Evolutionary conservation across 2,329 filamentous ascomycete species (phyloP), one percentile per base, ranked within the genome.

Genomic region (Berkeleyomyces basicola): DNA sequence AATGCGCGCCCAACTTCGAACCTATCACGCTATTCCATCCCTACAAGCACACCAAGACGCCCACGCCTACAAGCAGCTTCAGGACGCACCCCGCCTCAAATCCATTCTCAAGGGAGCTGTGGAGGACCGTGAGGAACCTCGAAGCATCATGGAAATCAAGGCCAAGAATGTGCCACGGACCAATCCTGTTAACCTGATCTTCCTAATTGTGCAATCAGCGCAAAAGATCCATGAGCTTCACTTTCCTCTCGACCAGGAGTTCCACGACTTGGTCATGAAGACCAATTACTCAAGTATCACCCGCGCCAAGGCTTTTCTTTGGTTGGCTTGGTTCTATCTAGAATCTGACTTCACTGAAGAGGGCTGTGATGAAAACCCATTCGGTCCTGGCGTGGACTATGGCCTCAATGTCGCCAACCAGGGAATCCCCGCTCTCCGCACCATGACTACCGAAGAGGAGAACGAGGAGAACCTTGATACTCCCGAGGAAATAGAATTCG

Each of bases 311-410:
- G 92, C 92, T 0, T 99, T 99, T 68, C 76, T 99, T 23, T 99
- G 93, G 93, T 78, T 99, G 66, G 95, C 99, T 84, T 99, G 93
- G 93, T 96, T 93, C 78, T 97, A 99, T 70, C 80, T 99, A 16
- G 93, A 99, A 72, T 96, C 91, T 37, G 90, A 96, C 71, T 97
- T 96, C 68, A 88, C 88, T 0, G 84, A 87, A 68, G 88, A 96
- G 69, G 90, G 88, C 63, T 92, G 90, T 53, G 80, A 89, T 58
- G 86, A 88, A 68, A 99, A 99, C 69, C 93, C 93, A 0, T 99
- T 96, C 69, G 93, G 93, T 0, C 71, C 77, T 9, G 84, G 83
- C 10, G 81, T 86, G 2, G 83, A 85, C 69, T 86, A 86, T 66
- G 80, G 78, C 7, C 74, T 82, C 0, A 80, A 82, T 65, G 81